phyloP scores from a whole-genome alignment of 257 asterid genomes.

The Forsythia viridissima region DNA sequence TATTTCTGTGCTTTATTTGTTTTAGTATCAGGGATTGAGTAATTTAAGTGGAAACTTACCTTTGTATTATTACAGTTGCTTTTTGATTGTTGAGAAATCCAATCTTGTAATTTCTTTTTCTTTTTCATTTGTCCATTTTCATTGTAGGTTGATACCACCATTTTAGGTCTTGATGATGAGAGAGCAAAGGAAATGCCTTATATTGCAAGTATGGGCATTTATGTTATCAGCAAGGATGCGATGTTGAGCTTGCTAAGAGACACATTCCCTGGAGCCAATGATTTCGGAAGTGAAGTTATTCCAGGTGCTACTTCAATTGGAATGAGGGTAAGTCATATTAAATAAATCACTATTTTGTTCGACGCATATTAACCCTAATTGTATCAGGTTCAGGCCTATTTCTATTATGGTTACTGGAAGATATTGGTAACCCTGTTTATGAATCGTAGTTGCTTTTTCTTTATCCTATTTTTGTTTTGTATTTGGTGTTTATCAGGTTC shows the following conservation, averaged over 20 bases:
- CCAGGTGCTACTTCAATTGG: slow-evolving; percentile 73
- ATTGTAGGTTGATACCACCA: slow-evolving; percentile 61
- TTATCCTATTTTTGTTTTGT: neutral
- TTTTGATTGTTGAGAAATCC: neutral
- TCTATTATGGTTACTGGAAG: neutral
- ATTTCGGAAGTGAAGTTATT: slow-evolving; percentile 70
- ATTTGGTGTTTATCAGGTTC: slow-evolving; percentile 45
- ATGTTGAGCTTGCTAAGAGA: slow-evolving; percentile 54
- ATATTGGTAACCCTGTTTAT: neutral
- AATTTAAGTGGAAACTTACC: neutral
- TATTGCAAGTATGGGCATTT: slow-evolving; percentile 71
- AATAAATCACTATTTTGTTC: neutral
- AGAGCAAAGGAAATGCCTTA: slow-evolving; percentile 71
- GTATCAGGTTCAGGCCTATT: slow-evolving; percentile 8
- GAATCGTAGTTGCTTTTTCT: neutral
- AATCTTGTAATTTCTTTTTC: neutral
- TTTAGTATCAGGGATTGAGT: neutral
- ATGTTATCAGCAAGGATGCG: slow-evolving; percentile 56
- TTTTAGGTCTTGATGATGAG: slow-evolving; percentile 64
- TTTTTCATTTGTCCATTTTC: neutral
- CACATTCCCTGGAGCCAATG: slow-evolving; percentile 59
- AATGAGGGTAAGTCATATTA: slow-evolving; percentile 48
- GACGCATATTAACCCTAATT: slow-evolving; percentile 1
- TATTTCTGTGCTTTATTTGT: neutral
- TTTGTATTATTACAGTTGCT: neutral